Base-by-base conservation (phyloP, 805 yeast genomes). In the Saturnispora halmiae region DNA sequence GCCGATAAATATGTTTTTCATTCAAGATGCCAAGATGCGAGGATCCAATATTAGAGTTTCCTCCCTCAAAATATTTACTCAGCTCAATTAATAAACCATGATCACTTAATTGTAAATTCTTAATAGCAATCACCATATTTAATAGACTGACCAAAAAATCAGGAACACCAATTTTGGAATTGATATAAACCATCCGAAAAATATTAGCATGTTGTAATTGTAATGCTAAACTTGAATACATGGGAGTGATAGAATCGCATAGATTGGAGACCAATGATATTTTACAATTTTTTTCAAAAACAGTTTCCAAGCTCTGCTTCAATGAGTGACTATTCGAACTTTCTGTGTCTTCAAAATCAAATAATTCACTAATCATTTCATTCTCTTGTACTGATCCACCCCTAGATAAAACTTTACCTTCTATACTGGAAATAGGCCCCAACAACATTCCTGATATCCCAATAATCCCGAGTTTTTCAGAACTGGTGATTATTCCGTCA, bases 391-490 rank as follows among this genome's bases (percentile, higher is more conserved):
- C 77, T 1, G 90, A 75, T 54, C 85, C 86, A 31, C 49, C 48
- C 24, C 48, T 40, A 1, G 94, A 90, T 48, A 86, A 73, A 22
- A 87, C 63, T 18, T 78, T 79, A 47, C 87, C 82, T 56, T 92
- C 97, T 37, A 77, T 72, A 0, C 95, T 96, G 41, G 77, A 78
- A 51, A 84, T 80, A 3, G 97, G 97, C 0, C 98, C 98, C 55
- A 85, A 73, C 51, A 83, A 83, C 13, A 85, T 72, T 1, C 97
- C 97, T 1, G 96, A 95, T 90, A 92, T 83, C 10, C 85, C 86
- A 31, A 92, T 64, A 31, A 90, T 61, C 0, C 94, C 88, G n/a
- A 87, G 66, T 33, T 77, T 61, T 16, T 46, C 48, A 11, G 46
- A 82, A 5, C 69, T 66, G 39, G 72, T 77, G 6, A 90, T 70